Conservation (phyloP, 352 stramenopile genomes). For the Phytophthora lateralis region DNA sequence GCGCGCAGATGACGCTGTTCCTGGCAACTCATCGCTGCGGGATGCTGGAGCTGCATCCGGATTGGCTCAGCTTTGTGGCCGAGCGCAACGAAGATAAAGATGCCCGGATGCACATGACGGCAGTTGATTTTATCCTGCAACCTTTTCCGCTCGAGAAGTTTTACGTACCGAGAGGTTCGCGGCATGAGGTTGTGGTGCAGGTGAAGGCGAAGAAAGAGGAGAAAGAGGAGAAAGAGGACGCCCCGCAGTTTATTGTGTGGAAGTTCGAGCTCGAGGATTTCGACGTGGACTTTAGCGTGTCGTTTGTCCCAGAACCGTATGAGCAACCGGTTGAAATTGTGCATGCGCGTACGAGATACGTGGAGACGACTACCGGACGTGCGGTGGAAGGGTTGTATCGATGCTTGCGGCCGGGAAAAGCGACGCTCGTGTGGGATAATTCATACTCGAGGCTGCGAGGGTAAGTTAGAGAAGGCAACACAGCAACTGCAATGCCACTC, state of each 20-base stretch:
- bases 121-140: constrained; percentile 86
- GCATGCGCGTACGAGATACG: constrained; percentile 67
- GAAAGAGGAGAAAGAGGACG: constrained; percentile 14
- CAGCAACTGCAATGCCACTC: neutral
- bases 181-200: constrained; percentile 53
- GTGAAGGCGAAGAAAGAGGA: constrained; percentile 42
- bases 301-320: constrained; percentile 52
- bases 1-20: constrained; percentile 63
- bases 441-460: constrained; percentile 78
- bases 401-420: constrained; percentile 58
- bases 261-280: constrained; percentile 85
- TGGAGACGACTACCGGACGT: constrained; percentile 47
- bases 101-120: constrained; percentile 71
- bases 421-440: constrained; percentile 80
- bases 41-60: constrained; percentile 38
- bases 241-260: constrained; percentile 75
- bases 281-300: constrained; percentile 79
- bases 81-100: constrained; percentile 53
- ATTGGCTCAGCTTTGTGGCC: constrained; percentile 67
- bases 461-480: constrained; percentile 30
- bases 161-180: constrained; percentile 46
- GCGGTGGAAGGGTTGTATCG: constrained; percentile 76
- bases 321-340: constrained; percentile 59
- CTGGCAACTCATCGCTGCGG: constrained; percentile 33
- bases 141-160: constrained; percentile 78